A percentile compares a stretch with the other conserved stretches of the same genome.
Evolutionary conservation across 306 rosid species (phyloP).

Genomic region (cucumber (Cucumis sativus)): DNA sequence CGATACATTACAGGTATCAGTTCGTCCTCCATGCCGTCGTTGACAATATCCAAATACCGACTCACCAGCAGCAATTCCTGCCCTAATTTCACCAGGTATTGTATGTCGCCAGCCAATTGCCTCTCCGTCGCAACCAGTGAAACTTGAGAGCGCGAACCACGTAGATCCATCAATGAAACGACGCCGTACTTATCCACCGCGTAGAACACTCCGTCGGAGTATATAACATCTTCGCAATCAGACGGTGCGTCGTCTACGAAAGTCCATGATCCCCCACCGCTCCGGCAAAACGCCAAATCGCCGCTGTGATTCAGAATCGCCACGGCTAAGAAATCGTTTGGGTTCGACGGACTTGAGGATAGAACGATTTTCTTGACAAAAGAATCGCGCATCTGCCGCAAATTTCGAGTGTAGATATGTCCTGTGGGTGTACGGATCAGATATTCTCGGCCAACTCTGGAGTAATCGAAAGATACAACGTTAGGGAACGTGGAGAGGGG

Average conservation of each 20-base stretch:
- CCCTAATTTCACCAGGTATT: slow-evolving; percentile 37
- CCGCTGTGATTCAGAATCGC: slow-evolving; percentile 35
- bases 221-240: slow-evolving; percentile 42
- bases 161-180: slow-evolving; percentile 36
- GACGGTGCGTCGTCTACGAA: slow-evolving; percentile 18
- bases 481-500: slow-evolving; percentile 50
- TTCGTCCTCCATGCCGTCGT: not conserved
- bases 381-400: slow-evolving; percentile 42
- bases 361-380: slow-evolving; percentile 43
- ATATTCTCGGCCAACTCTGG: slow-evolving; percentile 51
- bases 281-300: slow-evolving; percentile 28
- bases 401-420: slow-evolving; percentile 9
- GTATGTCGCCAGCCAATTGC: slow-evolving; percentile 27
- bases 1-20: slow-evolving; percentile 12
- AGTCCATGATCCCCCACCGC: slow-evolving; percentile 35
- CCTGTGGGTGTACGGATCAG: slow-evolving; percentile 18
- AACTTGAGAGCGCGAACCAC: slow-evolving; percentile 11
- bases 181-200: slow-evolving; percentile 43
- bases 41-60: slow-evolving; percentile 31
- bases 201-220: slow-evolving; percentile 26
- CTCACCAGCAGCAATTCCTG: slow-evolving; percentile 31
- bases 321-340: slow-evolving; percentile 23
- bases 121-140: slow-evolving; percentile 13
- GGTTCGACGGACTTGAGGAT: slow-evolving; percentile 26
- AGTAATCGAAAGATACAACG: slow-evolving; percentile 32